Base-by-base conservation (phyloP, 805 yeast genomes). In the Blastobotrys americana region DNA sequence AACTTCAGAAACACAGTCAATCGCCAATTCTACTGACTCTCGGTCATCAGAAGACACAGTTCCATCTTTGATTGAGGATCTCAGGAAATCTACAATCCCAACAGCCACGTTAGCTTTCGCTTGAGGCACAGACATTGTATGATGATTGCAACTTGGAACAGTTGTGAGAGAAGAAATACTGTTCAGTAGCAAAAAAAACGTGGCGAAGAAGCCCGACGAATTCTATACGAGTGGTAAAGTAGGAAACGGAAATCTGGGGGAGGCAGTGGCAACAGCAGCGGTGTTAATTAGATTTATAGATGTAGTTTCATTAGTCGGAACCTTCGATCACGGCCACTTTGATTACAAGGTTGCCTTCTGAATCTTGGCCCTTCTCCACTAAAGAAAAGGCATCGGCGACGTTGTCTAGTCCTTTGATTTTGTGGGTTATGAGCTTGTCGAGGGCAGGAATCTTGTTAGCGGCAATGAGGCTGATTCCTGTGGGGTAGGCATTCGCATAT, bases 1-100 rank as follows among this genome's bases (percentile, higher is more conserved):
- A 8, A 95, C 87, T 56, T 89, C 97, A 19, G 84, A 77, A 46
- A 93, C 77, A 69, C 97, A 87, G 59, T 87, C 96, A 53, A 88
- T 75, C 49, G 97, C 97, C 42, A 90, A 95, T 53, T 88, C 96
- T 55, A 90, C 72, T 6, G 96, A 86, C 55, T 93, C 97, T 45
- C 74, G 73, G 60, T 80, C 85, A 52, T 90, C 97, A 50, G 80
- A 84, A 31, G 82, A 66, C 38, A 89, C 76, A 36, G 75, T 74
- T 36, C 84, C 84, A 50, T 74, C 72, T 38, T 72, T 60, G 16
- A 83, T 75, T 8, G 84, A 66, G 15, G 68, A 56, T 55, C 76
- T 73, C 55, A 93, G 72, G 63, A 81, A 90, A 49, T 78, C 76
- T 37, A 87, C 80, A 53, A 90, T 80, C 42, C 86, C 77, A 41